These are phyloP conservation scores for Sarocladium kiliense DNA, from an alignment of 2,329 filamentous ascomycete genomes.

Conservation along the genomic window DNA sequence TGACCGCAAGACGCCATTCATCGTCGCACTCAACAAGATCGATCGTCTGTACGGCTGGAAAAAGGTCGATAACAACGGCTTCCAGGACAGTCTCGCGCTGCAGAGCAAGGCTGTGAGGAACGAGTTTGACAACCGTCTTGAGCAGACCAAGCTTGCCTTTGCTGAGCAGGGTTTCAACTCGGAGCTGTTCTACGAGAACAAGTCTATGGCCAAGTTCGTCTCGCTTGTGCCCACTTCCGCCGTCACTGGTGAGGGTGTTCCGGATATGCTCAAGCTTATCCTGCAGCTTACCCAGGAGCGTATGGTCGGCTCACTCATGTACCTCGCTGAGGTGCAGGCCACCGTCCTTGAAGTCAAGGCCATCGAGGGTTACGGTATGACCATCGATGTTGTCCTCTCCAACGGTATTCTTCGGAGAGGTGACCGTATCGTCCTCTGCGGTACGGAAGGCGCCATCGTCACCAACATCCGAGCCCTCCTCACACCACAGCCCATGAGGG, in stretches of 20 bases:
- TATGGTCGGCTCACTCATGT: constrained; percentile 97
- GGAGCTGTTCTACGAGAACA: constrained; percentile 96
- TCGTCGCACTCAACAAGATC: constrained; percentile 98
- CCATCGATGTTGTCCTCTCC: constrained; percentile 92
- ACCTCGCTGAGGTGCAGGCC: constrained; percentile 93
- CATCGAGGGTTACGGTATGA: constrained; percentile 97
- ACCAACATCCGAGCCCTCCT: constrained; percentile 94
- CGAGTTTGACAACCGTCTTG: constrained; percentile 86
- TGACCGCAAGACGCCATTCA: constrained; percentile 94
- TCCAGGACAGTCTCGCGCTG: constrained; percentile 82
- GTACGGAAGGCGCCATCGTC: constrained; percentile 91
- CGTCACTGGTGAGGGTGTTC: constrained; percentile 98
- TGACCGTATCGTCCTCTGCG: constrained; percentile 90
- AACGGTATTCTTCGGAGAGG: constrained; percentile 95
- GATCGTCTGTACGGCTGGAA: constrained; percentile 99
- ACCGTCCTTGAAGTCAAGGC: constrained; percentile 99
- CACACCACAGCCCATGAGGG: constrained; percentile 87
- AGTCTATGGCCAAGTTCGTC: constrained; percentile 89
- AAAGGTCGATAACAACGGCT: constrained; percentile 97
- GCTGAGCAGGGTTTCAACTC: constrained; percentile 97
- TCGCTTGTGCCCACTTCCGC: constrained; percentile 97
- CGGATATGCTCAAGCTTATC: constrained; percentile 96
- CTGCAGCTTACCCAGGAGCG: constrained; percentile 89
- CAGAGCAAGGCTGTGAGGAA: constrained; percentile 92
- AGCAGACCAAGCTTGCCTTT: constrained; percentile 89